phyloP scores from a whole-genome alignment of 2,329 filamentous ascomycete genomes.

The Cytospora piceae region DNA sequence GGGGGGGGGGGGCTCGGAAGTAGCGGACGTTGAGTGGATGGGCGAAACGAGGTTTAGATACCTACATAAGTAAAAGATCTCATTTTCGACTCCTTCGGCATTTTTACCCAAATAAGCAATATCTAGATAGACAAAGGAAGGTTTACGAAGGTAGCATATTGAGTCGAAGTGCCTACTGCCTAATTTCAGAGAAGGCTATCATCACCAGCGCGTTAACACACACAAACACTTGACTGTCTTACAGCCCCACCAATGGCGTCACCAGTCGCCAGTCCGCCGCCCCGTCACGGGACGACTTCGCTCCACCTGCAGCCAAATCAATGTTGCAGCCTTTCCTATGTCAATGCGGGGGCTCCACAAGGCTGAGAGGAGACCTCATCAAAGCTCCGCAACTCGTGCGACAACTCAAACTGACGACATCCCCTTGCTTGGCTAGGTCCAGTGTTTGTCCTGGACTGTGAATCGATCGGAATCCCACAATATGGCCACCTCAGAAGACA shows the following conservation, averaged over 20 bases:
- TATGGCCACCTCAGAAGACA: constrained; percentile 32
- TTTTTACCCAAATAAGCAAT: neutral
- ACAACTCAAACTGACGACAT: neutral
- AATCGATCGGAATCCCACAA: constrained; percentile 1
- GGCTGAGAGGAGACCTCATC: constrained; percentile 20
- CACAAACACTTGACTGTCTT: neutral
- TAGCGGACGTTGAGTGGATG: neutral
- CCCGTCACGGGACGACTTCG: constrained; percentile 27
- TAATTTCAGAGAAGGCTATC: neutral
- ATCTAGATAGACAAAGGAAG: neutral
- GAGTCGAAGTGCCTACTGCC: neutral
- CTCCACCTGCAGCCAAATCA: constrained; percentile 2
- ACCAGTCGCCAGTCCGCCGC: constrained; percentile 29
- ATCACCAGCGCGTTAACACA: constrained; percentile 9
- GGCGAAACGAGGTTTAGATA: neutral
- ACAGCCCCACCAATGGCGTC: constrained; percentile 25
- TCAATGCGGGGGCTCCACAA: constrained; percentile 16
- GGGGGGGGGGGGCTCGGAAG: constrained; percentile 25
- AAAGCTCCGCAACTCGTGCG: constrained; percentile 8
- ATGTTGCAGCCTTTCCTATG: neutral
- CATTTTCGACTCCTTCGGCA: constrained; percentile 1
- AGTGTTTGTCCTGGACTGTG: neutral
- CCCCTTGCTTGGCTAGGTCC: neutral
- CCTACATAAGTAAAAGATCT: neutral
- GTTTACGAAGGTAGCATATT: neutral